A percentile compares a stretch with the other conserved stretches of the same genome.
Conservation (phyloP, 2,329 filamentous ascomycete species). For the Calonectria pseudoturangicola region DNA sequence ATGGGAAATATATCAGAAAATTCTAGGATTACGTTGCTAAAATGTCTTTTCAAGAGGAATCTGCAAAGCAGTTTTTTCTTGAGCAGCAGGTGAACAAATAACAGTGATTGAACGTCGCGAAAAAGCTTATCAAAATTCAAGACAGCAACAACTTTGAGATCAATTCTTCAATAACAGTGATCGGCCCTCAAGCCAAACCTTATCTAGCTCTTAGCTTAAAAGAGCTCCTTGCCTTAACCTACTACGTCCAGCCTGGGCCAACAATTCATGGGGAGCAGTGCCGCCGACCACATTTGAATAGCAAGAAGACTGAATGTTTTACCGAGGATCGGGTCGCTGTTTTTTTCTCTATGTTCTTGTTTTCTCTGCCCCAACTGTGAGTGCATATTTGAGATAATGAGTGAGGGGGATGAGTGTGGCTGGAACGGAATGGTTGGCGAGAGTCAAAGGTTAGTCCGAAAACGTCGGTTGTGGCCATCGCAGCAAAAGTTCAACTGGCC, state of each 20-base stretch:
- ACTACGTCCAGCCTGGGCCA: neutral
- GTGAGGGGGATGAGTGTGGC: neutral
- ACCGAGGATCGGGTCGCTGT: neutral
- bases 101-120: neutral
- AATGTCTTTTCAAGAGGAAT: too few species aligned
- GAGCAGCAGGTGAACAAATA: neutral
- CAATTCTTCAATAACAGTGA: constrained; percentile 19
- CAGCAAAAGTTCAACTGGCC: constrained; percentile 2
- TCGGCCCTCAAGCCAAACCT: neutral
- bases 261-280: neutral
- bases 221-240: neutral
- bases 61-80: neutral
- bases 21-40: too few species aligned
- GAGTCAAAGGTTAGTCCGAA: neutral
- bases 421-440: neutral
- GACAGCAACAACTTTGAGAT: constrained; percentile 17
- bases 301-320: neutral
- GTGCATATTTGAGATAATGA: neutral
- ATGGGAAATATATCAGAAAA: too few species aligned
- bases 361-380: neutral
- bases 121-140: constrained; percentile 1
- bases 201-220: neutral
- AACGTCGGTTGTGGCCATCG: neutral
- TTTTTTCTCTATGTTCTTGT: too few species aligned
- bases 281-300: neutral